Evolutionary conservation across 2,329 filamentous ascomycete species (phyloP), one percentile per base, ranked within the genome.

Genomic region (Claviceps arundinis): DNA sequence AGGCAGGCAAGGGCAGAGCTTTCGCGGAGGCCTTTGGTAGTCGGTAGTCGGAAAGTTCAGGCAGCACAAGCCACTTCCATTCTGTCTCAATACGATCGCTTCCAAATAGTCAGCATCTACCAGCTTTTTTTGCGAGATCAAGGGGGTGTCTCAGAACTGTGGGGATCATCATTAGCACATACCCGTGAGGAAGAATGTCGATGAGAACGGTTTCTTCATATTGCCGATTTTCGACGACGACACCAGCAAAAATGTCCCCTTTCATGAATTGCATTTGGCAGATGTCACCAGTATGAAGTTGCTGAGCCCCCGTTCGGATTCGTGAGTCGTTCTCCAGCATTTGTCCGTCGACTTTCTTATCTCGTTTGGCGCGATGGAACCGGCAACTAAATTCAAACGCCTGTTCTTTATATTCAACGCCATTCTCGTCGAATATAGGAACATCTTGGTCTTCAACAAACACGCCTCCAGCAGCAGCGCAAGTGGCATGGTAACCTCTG

Each of bases 351-450:
- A 83, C 68, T 57, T 85, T 87, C 69, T 85, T 88, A 56, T 89
- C 83, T 61, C 93, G 83, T 71, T 93, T 95, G 14, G 86, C 82
- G 48, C 93, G 81, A 66, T 98, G 93, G 69, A 95, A 95, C 55
- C 90, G 87, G 70, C 93, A 98, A 60, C 87, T 89, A 65, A 97
- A 90, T 63, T 95, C 89, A 60, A 94, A 91, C 1, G 86, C 89
- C 61, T 89, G 87, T 60, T 95, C 85, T 58, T 87, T 91, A 67
- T 96, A 96, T 65, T 96, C 89, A 1, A 83, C 89, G 6, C 89
- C 89, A 62, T 96, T 89, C 60, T 95, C 88, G 50, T 85, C 87
- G 65, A 90, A 91, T 2, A 94, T 86, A 0, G 89, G 87, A 34
- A 95, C 83, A 38, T 89, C 81, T 34, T 87, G 87, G 60, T 89